A percentile compares a stretch with the other conserved stretches of the same genome.
These are phyloP conservation scores for Pseudogymnoascus destructans DNA, from an alignment of 2,329 filamentous ascomycete genomes.

Conservation along the genomic window DNA sequence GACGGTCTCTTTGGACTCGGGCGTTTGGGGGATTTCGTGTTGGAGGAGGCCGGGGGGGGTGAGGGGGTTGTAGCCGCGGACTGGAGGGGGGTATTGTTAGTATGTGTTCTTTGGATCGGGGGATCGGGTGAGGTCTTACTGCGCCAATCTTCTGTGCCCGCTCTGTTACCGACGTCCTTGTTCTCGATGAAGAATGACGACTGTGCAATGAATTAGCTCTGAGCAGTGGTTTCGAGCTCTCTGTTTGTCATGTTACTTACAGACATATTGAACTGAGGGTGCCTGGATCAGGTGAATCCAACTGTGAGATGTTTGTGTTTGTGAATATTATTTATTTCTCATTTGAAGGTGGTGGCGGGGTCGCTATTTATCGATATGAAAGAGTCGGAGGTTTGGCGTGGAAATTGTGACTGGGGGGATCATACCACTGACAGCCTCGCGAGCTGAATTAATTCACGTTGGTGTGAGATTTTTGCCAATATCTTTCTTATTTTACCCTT, in stretches of 20 bases:
- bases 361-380: constrained; percentile 7
- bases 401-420: neutral
- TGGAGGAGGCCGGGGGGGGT: constrained; percentile 90
- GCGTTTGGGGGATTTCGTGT: constrained; percentile 62
- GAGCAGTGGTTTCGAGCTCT: neutral
- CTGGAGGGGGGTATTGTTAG: constrained; percentile 29
- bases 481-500: neutral
- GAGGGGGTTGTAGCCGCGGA: constrained; percentile 83
- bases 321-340: constrained; percentile 7
- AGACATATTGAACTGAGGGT: constrained; percentile 12
- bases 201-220: constrained; percentile 15
- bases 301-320: neutral
- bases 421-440: neutral
- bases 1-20: constrained; percentile 37
- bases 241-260: constrained; percentile 12
- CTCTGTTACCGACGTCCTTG: constrained; percentile 63
- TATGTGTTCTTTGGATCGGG: constrained; percentile 18
- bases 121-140: constrained; percentile 38
- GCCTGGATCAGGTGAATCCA: neutral
- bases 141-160: constrained; percentile 67
- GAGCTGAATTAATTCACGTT: neutral
- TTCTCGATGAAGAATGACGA: constrained; percentile 61
- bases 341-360: neutral
- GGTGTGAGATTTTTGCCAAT: neutral
- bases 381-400: constrained; percentile 1